phyloP scores from a whole-genome alignment of 2,329 filamentous ascomycete genomes.

The Ophiognomonia clavigignenti-juglandacearum region DNA sequence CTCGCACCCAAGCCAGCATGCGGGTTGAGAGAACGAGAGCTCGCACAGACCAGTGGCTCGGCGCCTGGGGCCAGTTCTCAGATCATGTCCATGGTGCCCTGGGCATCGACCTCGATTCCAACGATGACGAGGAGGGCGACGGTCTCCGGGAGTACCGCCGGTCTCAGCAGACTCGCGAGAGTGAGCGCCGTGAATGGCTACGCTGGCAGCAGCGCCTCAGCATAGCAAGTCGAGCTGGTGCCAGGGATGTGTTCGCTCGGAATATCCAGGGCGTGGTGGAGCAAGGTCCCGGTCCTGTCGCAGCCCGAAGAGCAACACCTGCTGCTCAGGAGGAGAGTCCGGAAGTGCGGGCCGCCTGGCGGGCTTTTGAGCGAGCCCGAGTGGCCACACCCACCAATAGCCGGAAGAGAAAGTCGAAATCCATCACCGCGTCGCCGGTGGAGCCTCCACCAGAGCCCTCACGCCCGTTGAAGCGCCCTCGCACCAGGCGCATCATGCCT shows the following conservation, averaged over 20 bases:
- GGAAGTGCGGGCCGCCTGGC: constrained; percentile 84
- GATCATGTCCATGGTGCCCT: constrained; percentile 61
- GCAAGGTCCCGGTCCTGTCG: constrained; percentile 43
- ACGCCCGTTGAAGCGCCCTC: constrained; percentile 80
- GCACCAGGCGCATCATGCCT: constrained; percentile 66
- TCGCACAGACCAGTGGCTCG: constrained; percentile 83
- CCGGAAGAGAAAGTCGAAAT: constrained; percentile 71
- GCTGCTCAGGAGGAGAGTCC: constrained; percentile 57
- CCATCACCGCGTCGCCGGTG: constrained; percentile 64
- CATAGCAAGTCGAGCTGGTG: constrained; percentile 76
- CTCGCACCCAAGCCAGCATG: constrained; percentile 54
- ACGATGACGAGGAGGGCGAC: constrained; percentile 69
- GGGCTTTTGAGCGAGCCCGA: constrained; percentile 79
- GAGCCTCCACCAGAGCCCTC: constrained; percentile 68
- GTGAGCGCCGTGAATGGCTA: constrained; percentile 52
- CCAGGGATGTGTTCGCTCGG: constrained; percentile 65
- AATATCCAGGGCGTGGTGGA: constrained; percentile 54
- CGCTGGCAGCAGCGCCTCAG: constrained; percentile 81
- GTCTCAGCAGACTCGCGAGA: constrained; percentile 48
- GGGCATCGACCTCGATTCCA: constrained; percentile 77
- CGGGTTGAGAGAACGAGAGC: constrained; percentile 52
- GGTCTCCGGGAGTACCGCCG: constrained; percentile 47
- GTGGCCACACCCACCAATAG: constrained; percentile 42
- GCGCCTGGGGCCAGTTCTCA: constrained; percentile 68
- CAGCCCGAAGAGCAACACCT: constrained; percentile 37